Evolutionary conservation across 371 early-diverging fungal genomes (phyloP), one percentile per base, ranked within the genome.

Genomic region (Rhizopus sp.): DNA sequence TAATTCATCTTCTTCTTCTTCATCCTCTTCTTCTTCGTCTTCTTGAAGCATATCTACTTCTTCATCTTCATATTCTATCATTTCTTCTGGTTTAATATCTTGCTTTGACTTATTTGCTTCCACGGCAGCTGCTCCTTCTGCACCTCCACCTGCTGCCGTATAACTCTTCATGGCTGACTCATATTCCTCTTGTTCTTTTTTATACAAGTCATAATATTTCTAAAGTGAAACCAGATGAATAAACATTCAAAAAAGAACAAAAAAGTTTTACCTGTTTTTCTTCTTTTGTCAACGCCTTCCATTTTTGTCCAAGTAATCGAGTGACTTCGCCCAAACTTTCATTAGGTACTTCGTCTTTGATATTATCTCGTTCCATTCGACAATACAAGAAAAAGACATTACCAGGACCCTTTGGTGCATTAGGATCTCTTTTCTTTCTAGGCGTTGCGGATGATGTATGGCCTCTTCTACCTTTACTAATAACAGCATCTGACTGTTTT

Each of bases 21-120:
- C 65, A 82, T 85, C 72, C 75, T 85, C n/a, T 78, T 84, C 68
- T 60, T 84, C 41, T 72, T 85, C 42, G 68, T 84, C 33, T 77
- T 87, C 69, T 50, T 84, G 45, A 72, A 60, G 55, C 63, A 60
- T 63, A 55, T 65, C 66, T 15, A 56, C 53, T 30, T 64, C 64
- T 7, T 65, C 65, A 45, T 66, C 62, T 4, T 58, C 62, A 30
- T 58, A 35, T 10, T 44, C 50, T 4, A 42, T 31, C 32, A 49
- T 37, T 10, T 53, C 40, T 12, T 40, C 47, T n/a, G 32, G 44
- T 8, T 39, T 31, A 6, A 38, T 49, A 2, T 56, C 39, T 45
- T 54, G 58, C 33, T 53, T 53, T 10, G 35, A 17, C 30, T 53
- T 49, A 44, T 52, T 52, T 30, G 63, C 63, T 16, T 55, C 60